Evolutionary conservation across 2,329 filamentous ascomycete genomes (phyloP).

Genomic region (Trichoderma gracile): DNA sequence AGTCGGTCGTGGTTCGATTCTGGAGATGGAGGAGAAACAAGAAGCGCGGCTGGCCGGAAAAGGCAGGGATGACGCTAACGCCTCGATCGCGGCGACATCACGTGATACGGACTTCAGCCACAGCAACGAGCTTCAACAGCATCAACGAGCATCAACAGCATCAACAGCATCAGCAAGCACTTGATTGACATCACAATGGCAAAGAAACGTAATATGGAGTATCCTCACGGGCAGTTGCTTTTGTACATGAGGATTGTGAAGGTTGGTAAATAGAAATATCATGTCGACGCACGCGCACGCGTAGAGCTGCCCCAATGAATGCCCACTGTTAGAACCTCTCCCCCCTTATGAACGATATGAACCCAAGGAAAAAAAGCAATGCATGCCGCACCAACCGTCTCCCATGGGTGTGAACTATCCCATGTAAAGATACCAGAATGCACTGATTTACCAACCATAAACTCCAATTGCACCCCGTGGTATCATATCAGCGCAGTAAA

Average conservation of each 20-base stretch:
- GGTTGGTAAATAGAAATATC: background rate
- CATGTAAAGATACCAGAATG: conserved; percentile 26
- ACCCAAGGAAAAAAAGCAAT: conserved; percentile 7
- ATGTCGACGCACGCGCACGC: background rate
- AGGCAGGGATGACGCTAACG: conserved; percentile 29
- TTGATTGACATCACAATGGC: too few relatives aligned
- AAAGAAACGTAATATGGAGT: too few relatives aligned
- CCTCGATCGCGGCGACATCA: conserved; percentile 29
- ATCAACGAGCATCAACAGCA: background rate
- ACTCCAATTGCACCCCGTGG: conserved; percentile 38
- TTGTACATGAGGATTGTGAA: too few relatives aligned
- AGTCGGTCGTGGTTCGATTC: conserved; percentile 8
- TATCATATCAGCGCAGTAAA: conserved; percentile 39
- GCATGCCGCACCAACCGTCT: conserved; percentile 2
- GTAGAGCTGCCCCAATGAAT: background rate
- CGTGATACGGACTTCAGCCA: conserved; percentile 34
- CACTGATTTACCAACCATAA: conserved; percentile 31
- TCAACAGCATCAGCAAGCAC: too few relatives aligned
- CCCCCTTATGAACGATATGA: background rate
- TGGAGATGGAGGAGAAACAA: conserved; percentile 27
- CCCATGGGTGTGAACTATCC: conserved; percentile 5
- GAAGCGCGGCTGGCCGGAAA: conserved; percentile 19
- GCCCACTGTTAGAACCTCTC: background rate
- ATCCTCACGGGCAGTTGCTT: too few relatives aligned
- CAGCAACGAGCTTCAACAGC: background rate